These are phyloP conservation scores for Crucibulum parvulum DNA, from an alignment of 1,284 basidiomycete species.

Conservation along the genomic window DNA sequence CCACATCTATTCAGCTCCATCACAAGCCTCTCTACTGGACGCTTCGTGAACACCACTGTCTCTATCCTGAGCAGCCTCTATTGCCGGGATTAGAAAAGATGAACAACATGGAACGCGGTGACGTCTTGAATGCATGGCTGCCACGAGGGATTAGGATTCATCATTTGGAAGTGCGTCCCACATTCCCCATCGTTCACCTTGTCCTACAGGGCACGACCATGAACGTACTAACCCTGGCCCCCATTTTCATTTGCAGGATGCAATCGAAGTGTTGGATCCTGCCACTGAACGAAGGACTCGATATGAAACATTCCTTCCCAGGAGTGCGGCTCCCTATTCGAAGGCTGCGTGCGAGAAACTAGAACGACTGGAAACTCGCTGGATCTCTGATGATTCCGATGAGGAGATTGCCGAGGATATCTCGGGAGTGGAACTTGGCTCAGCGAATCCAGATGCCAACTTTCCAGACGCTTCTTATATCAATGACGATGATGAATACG, in stretches of 20 bases:
- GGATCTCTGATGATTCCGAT: conserved; percentile 30
- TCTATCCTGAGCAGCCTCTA: conserved; percentile 42
- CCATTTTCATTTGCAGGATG: conserved; percentile 35
- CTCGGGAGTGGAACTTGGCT: conserved; percentile 17
- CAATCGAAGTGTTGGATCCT: conserved; percentile 45
- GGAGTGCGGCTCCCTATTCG: conserved; percentile 37
- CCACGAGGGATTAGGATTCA: conserved; percentile 40
- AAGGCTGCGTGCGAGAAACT: conserved; percentile 34
- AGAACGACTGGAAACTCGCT: conserved; percentile 31
- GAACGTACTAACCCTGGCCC: conserved; percentile 14
- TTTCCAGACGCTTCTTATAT: conserved; percentile 15
- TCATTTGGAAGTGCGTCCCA: conserved; percentile 36
- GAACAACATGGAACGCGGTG: conserved; percentile 36
- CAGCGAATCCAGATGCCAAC: conserved; percentile 14
- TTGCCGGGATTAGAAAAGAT: conserved; percentile 28
- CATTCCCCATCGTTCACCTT: not conserved
- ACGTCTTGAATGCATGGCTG: conserved; percentile 54
- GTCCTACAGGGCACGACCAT: conserved; percentile 1
- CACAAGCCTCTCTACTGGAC: conserved; percentile 46
- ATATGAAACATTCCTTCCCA: conserved; percentile 50
- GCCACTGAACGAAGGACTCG: conserved; percentile 37
- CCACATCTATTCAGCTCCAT: conserved; percentile 28
- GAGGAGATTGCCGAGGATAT: conserved; percentile 36
- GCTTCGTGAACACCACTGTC: conserved; percentile 54
- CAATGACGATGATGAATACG: conserved; percentile 44